These are phyloP conservation scores for Diplodia mutila DNA, from an alignment of 2,329 filamentous ascomycete species.

Conservation along the genomic window DNA sequence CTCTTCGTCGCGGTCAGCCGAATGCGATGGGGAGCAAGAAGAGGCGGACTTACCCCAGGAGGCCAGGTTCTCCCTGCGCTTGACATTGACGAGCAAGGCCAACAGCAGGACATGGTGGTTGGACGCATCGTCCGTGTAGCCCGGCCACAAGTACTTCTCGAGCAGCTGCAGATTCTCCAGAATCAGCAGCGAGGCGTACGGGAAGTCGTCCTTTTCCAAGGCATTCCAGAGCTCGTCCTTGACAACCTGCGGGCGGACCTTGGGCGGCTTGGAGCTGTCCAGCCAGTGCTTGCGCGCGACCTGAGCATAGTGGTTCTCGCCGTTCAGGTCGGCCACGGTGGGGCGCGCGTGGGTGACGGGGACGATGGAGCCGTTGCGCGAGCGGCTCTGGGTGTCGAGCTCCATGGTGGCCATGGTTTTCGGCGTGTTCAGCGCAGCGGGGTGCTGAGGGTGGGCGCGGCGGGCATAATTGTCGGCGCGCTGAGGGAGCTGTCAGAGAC, in stretches of 20 bases:
- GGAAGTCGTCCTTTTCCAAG: conserved; percentile 79
- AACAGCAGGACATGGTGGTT: conserved; percentile 91
- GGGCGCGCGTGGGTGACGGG: conserved; percentile 54
- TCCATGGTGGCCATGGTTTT: conserved; percentile 33
- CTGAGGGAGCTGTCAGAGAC: conserved; percentile 21
- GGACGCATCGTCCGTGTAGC: conserved; percentile 83
- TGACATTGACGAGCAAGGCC: conserved; percentile 82
- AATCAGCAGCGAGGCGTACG: conserved; percentile 74
- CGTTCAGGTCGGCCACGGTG: conserved; percentile 70
- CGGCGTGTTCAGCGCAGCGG: conserved; percentile 11
- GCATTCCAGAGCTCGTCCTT: conserved; percentile 89
- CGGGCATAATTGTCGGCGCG: conserved; percentile 22
- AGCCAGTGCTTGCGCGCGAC: conserved; percentile 88
- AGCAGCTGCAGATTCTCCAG: conserved; percentile 90
- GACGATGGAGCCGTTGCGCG: conserved; percentile 31
- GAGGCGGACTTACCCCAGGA: conserved; percentile 63
- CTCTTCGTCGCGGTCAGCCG: conserved; percentile 38
- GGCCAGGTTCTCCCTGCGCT: conserved; percentile 82
- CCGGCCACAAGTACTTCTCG: conserved; percentile 95
- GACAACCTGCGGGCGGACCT: conserved; percentile 78
- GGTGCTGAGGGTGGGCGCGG: conserved; percentile 10
- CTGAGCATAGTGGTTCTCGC: conserved; percentile 66
- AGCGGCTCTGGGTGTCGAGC: conserved; percentile 31
- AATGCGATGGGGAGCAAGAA: no score
- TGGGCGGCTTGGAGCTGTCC: conserved; percentile 63